Conservation (phyloP, 257 asterid species). For the Nicotiana paniculata region DNA sequence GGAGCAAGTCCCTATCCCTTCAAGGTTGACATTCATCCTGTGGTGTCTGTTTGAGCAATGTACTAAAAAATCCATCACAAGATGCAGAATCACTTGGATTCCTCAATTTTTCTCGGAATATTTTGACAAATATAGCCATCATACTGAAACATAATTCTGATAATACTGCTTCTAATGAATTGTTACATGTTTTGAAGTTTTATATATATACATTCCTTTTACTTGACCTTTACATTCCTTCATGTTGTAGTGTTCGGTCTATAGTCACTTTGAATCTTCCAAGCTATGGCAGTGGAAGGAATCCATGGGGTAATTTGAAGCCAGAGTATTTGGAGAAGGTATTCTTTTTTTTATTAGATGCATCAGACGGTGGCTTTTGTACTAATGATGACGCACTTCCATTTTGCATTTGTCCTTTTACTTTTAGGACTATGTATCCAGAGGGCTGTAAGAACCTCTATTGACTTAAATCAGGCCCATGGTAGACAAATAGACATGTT, state of each 20-base stretch:
- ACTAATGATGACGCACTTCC: not conserved
- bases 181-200: constrained; percentile 4
- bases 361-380: not conserved
- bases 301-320: constrained; percentile 88
- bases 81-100: not conserved
- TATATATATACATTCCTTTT: constrained; percentile 5
- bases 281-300: constrained; percentile 95
- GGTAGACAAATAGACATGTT: not conserved
- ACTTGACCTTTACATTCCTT: constrained; percentile 12
- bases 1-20: constrained; percentile 83
- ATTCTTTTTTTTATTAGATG: not conserved
- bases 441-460: not conserved
- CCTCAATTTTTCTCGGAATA: not conserved
- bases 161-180: not conserved
- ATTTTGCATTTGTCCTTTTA: not conserved
- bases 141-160: not conserved
- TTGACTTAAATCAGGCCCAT: not conserved
- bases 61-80: not conserved
- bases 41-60: not conserved
- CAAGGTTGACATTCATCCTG: constrained; percentile 44
- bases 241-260: constrained; percentile 76
- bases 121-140: not conserved
- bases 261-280: constrained; percentile 88
- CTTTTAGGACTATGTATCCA: not conserved
- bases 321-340: constrained; percentile 86